Percentiles rank a stretch among this genome's conserved stretches.
phyloP scores from a whole-genome alignment of 225 moss, liverwort and hornwort species.

The Straminergon stramineum region DNA sequence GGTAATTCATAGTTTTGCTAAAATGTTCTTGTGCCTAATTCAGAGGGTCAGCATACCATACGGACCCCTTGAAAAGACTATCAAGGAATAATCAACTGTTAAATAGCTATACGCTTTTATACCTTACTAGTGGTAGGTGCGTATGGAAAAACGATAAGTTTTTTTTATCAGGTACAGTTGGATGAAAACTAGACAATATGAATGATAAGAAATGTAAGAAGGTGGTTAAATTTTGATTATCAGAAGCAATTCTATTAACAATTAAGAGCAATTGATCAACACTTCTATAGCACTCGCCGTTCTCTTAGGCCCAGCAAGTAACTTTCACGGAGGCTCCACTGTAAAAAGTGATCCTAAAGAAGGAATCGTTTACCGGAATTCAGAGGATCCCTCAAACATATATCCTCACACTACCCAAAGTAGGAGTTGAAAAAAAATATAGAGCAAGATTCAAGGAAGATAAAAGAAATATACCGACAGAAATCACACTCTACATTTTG shows the following conservation, averaged over 20 bases:
- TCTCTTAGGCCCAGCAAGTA: background rate
- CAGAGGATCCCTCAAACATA: background rate
- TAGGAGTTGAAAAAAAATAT: background rate
- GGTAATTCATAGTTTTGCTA: background rate
- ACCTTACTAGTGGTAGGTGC: background rate
- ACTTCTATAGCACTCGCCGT: background rate
- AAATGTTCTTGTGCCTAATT: background rate
- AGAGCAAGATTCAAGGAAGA: background rate
- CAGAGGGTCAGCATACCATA: background rate
- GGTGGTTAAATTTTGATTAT: too few relatives aligned
- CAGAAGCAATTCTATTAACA: background rate
- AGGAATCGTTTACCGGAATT: background rate
- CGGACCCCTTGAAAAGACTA: background rate
- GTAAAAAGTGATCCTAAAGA: background rate
- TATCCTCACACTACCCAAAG: background rate
- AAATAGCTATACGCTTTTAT: background rate
- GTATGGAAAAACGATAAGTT: background rate
- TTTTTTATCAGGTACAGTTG: background rate
- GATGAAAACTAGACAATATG: background rate
- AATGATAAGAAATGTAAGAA: background rate
- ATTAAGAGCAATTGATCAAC: too few relatives aligned
- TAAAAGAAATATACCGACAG: background rate
- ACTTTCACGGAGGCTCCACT: background rate
- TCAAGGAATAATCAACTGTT: background rate
- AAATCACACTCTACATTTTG: background rate